Percentiles rank a stretch among this genome's conserved stretches.
phyloP scores from a whole-genome alignment of 2,329 filamentous ascomycete genomes.

The Phaeoacremonium minimum region DNA sequence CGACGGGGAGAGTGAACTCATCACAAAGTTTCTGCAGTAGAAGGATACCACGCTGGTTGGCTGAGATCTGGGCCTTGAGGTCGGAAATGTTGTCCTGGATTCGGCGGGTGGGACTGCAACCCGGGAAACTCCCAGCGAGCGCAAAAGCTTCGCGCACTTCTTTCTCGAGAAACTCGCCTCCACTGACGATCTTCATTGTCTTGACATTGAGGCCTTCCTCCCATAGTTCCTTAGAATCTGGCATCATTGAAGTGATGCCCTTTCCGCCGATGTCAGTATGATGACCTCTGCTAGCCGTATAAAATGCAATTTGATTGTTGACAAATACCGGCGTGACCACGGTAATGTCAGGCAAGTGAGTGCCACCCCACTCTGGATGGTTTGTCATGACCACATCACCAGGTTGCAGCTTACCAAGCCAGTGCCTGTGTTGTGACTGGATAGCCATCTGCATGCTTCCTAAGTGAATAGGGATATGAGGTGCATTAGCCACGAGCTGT shows the following conservation, averaged over 20 bases:
- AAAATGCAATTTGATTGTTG: conserved; percentile 25
- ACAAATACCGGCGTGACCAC: conserved; percentile 33
- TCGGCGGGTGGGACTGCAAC: conserved; percentile 29
- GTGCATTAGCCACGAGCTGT: conserved; percentile 34
- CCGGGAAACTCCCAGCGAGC: conserved; percentile 26
- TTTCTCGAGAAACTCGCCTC: conserved; percentile 21
- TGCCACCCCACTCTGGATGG: conserved; percentile 32
- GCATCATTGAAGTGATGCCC: conserved; percentile 32
- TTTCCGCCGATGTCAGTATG: conserved; percentile 32
- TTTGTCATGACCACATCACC: conserved; percentile 35
- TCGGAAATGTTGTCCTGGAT: conserved; percentile 37
- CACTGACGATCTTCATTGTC: conserved; percentile 29
- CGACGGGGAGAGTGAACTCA: conserved; percentile 23
- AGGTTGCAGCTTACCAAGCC: conserved; percentile 23
- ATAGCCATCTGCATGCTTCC: conserved; percentile 37
- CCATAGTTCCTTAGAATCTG: conserved; percentile 33
- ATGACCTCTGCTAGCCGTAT: conserved; percentile 32
- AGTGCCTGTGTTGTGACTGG: conserved; percentile 28
- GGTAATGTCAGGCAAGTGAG: conserved; percentile 34
- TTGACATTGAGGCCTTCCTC: conserved; percentile 37
- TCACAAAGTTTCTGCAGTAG: conserved; percentile 26
- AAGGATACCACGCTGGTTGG: conserved; percentile 33
- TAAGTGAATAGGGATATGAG: conserved; percentile 34
- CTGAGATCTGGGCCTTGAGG: conserved; percentile 36
- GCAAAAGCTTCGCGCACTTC: conserved; percentile 7